phyloP scores from a whole-genome alignment of 2,329 filamentous ascomycete species.

The Trichoderma sp. region DNA sequence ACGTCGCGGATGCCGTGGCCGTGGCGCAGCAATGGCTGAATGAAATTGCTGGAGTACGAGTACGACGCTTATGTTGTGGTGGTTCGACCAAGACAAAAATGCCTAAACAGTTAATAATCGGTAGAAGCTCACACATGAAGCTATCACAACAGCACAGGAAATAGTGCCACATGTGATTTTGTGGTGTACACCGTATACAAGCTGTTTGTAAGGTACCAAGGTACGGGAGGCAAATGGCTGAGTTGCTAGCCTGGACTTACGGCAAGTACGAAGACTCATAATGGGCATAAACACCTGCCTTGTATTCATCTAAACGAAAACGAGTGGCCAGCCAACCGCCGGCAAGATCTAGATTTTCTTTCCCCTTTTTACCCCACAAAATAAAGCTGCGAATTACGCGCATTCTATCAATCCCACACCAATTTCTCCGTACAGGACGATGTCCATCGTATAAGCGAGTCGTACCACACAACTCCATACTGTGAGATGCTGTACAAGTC shows the following conservation, averaged over 20 bases:
- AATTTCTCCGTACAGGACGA: neutral
- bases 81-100: neutral
- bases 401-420: neutral
- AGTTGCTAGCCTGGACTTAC: neutral
- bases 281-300: neutral
- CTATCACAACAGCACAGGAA: neutral
- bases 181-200: neutral
- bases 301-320: neutral
- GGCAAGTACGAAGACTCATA: no score
- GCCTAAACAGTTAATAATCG: neutral
- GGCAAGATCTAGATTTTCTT: neutral
- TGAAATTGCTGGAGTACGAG: neutral
- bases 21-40: neutral
- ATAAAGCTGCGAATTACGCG: constrained; percentile 5
- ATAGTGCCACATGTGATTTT: neutral
- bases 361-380: neutral
- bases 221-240: neutral
- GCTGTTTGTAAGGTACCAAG: neutral
- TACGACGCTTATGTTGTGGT: neutral
- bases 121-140: neutral
- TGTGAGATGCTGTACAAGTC: neutral
- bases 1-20: neutral
- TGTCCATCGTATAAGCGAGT: neutral
- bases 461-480: neutral
- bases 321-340: neutral